A percentile compares a stretch with the other conserved stretches of the same genome.
phyloP scores from a whole-genome alignment of 345 rosid genomes.

The Fremontodendron californicum region DNA sequence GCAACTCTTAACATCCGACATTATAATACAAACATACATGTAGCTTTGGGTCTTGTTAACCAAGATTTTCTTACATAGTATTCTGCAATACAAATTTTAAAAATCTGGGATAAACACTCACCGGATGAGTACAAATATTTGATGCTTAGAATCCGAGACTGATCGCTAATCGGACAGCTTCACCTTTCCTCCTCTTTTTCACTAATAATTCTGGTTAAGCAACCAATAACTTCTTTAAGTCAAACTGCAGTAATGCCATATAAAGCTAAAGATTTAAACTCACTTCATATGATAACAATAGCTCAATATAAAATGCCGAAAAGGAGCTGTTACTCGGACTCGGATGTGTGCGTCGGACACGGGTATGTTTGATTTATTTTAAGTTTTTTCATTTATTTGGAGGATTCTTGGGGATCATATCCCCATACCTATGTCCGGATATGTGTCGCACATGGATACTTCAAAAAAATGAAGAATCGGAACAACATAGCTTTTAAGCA shows the following conservation, averaged over 20 bases:
- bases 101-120: background rate
- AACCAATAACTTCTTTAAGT: conserved; percentile 10
- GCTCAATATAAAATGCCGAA: background rate
- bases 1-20: background rate
- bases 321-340: no score
- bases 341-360: no score
- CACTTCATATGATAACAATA: background rate
- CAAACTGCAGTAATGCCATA: conserved; percentile 9
- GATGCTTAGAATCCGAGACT: background rate
- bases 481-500: background rate
- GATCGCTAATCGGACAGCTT: background rate
- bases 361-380: no score
- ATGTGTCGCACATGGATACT: no score
- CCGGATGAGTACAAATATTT: background rate
- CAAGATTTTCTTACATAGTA: background rate
- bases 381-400: no score
- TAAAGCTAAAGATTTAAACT: background rate
- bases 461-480: no score
- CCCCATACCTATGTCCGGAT: no score
- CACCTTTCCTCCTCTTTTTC: background rate
- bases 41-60: background rate
- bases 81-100: background rate
- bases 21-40: background rate
- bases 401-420: no score
- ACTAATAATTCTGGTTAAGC: background rate